Evolutionary conservation across 345 rosid genomes (phyloP), one percentile per base, ranked within the genome.

Genomic region (Microthlaspi erraticum): DNA sequence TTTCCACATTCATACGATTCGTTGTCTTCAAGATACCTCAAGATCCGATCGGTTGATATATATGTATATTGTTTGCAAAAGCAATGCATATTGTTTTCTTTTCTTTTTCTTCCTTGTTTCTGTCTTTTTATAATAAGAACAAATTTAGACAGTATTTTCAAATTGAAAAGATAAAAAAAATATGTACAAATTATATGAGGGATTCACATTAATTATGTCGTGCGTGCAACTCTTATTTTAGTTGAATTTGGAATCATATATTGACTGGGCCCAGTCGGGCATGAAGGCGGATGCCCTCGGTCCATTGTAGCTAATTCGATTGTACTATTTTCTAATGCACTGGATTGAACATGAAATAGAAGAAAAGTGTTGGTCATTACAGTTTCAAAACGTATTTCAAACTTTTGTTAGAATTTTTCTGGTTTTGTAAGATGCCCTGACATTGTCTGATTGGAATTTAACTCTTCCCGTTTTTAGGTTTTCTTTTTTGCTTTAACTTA

Each of bases 1-100:
- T 71, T 54, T 81, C 83, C 61, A 74, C 81, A 71, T 82, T 82
- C 72, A 4, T n/a, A 68, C 63, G 60, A 78, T 32, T 39, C 82
- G 78, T 85, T 72, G 83, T 63, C 90, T 59, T 79, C 59, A 83
- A 83, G 86, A 5, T 32, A 58, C 83, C 75, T 78, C 82, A 66
- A 76, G 2, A 45, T 56, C 49, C 43, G 8, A 48, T 52, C 43
- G 53, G 29, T 71, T 53, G 44, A 29, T 57, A 5, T 43, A 44
- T 19, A 19, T 45, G 32, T 16, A 5, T 5, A 29, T n/a, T 42
- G 4, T 45, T 46, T 42, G 42, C 12, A 17, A 17, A 32, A 45
- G 32, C 55, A 46, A 31, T 44, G 14, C 66, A 36, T 41, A 43
- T 23, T 12, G 12, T 8, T 20, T 37, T 53, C 16, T 37, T 37